Evolutionary conservation across 352 stramenopile species (phyloP).

Genomic region (Pythium rishiriense): DNA sequence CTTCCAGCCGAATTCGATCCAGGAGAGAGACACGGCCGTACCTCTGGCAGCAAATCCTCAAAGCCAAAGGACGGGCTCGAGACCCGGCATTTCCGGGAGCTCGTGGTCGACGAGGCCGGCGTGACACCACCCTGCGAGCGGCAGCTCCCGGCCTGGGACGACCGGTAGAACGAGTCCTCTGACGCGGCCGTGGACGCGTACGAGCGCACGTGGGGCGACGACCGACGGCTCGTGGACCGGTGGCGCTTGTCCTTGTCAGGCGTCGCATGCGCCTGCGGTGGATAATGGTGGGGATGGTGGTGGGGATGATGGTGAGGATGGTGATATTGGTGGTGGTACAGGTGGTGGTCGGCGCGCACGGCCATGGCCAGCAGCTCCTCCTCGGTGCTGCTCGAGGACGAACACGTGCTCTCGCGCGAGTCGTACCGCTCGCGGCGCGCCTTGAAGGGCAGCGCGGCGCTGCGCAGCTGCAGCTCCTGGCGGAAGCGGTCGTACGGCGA

Average conservation of each 20-base stretch:
- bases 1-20: neutral
- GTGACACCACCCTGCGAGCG: conserved; percentile 7
- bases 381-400: conserved; percentile 26
- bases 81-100: conserved; percentile 4
- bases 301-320: neutral
- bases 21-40: neutral
- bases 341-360: neutral
- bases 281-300: neutral
- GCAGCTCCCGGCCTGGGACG: neutral
- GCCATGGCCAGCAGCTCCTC: conserved; percentile 12
- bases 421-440: conserved; percentile 22
- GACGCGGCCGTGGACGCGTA: conserved; percentile 21
- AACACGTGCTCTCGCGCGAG: conserved; percentile 26
- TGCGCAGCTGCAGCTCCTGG: conserved; percentile 22
- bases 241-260: neutral
- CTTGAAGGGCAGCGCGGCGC: conserved; percentile 11
- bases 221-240: conserved; percentile 8
- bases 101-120: conserved; percentile 6
- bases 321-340: neutral
- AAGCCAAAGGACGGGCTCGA: conserved; percentile 23
- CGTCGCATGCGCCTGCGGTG: neutral
- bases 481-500: conserved; percentile 23
- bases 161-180: conserved; percentile 20
- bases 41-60: conserved; percentile 23
- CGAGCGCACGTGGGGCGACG: neutral